Evolutionary conservation across 2,329 filamentous ascomycete species (phyloP).

Genomic region (Cladosporium colombiae): DNA sequence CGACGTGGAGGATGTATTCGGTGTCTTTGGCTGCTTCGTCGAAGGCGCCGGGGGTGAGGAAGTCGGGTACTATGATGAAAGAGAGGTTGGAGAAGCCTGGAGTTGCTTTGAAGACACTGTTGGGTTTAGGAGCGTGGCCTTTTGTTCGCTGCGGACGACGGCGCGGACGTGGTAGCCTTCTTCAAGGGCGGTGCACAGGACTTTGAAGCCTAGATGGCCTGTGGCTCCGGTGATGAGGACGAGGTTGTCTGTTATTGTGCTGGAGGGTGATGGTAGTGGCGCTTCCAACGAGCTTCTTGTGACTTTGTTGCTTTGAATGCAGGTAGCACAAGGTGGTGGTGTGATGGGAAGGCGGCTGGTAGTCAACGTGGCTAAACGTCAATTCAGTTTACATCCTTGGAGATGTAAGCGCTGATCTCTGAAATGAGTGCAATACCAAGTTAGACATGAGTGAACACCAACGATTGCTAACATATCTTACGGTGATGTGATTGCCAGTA

Average conservation of each 20-base stretch:
- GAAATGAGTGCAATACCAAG: neutral
- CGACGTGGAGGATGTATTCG: conserved; percentile 34
- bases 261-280: neutral
- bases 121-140: conserved; percentile 33
- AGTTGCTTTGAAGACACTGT: conserved; percentile 31
- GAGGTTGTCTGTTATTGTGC: conserved; percentile 10
- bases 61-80: conserved; percentile 39
- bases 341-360: neutral
- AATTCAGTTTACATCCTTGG: neutral
- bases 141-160: conserved; percentile 39
- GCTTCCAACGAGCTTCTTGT: neutral
- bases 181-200: conserved; percentile 37
- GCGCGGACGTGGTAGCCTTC: conserved; percentile 42
- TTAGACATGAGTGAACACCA: neutral
- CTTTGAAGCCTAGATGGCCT: conserved; percentile 41
- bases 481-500: neutral
- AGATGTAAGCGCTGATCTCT: neutral
- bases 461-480: neutral
- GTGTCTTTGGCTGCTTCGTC: conserved; percentile 38
- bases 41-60: conserved; percentile 35
- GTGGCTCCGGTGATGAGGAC: conserved; percentile 43
- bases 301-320: neutral
- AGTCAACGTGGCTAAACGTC: neutral
- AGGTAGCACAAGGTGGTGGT: neutral
- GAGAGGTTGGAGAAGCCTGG: conserved; percentile 32